Conservation (phyloP, 148 eudicot species). For the Cornus kousa region DNA sequence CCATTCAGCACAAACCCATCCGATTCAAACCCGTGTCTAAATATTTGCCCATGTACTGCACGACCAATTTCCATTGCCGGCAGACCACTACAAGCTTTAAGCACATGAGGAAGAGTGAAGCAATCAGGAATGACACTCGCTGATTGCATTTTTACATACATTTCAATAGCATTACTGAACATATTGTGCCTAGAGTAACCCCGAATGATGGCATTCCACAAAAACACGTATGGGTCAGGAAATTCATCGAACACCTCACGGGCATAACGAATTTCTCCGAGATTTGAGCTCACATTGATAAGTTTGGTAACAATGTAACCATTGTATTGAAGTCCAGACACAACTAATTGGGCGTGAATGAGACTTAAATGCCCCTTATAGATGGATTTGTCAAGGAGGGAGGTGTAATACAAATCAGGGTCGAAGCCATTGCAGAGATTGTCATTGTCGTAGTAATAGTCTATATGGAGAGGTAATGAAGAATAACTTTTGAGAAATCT, state of each 20-base stretch:
- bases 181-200: slow-evolving; percentile 40
- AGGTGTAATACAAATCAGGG: slow-evolving; percentile 28
- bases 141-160: slow-evolving; percentile 47
- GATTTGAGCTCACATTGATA: slow-evolving; percentile 25
- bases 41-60: slow-evolving; percentile 51
- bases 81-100: slow-evolving; percentile 50
- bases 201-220: slow-evolving; percentile 63
- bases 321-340: slow-evolving; percentile 33
- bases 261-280: slow-evolving; percentile 45
- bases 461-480: slow-evolving; percentile 16
- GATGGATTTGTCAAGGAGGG: slow-evolving; percentile 37
- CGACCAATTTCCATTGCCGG: slow-evolving; percentile 27
- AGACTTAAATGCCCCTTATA: slow-evolving; percentile 35
- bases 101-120: slow-evolving; percentile 48
- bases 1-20: slow-evolving; percentile 59
- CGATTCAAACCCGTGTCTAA: slow-evolving; percentile 38
- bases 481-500: slow-evolving; percentile 1
- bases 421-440: slow-evolving; percentile 15
- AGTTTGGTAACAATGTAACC: slow-evolving; percentile 53
- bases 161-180: slow-evolving; percentile 27
- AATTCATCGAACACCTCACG: slow-evolving; percentile 58
- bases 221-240: slow-evolving; percentile 47
- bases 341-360: slow-evolving; percentile 40
- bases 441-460: background rate
- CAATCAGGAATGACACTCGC: slow-evolving; percentile 46